Percentiles rank a stretch among this genome's conserved stretches.
Evolutionary conservation across 2,329 filamentous ascomycete genomes (phyloP).

Genomic region (Pseudogymnoascus sp.): DNA sequence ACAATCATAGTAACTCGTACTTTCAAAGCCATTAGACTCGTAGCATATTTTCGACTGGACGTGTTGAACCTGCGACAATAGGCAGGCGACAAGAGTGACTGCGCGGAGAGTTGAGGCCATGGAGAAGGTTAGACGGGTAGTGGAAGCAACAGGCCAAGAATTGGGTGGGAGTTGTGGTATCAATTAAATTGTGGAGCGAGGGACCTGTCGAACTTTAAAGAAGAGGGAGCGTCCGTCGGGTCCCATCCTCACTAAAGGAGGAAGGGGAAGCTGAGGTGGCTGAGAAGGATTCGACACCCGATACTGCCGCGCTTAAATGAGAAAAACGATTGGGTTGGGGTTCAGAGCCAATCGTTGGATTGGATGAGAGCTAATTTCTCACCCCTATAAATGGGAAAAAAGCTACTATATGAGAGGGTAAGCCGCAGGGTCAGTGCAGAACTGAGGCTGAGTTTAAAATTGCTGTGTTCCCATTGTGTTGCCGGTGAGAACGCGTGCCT

Average conservation of each 20-base stretch:
- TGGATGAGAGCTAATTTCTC: constrained; percentile 10
- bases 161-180: neutral
- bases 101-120: constrained; percentile 6
- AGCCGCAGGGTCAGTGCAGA: neutral
- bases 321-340: neutral
- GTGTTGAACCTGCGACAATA: constrained; percentile 6
- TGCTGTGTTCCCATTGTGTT: neutral
- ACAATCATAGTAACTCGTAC: neutral
- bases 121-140: neutral
- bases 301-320: neutral
- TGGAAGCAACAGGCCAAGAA: neutral
- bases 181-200: constrained; percentile 5
- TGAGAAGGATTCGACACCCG: neutral
- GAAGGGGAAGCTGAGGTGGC: neutral
- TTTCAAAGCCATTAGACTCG: neutral
- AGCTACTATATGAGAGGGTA: neutral
- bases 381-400: neutral
- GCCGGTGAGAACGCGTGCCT: neutral
- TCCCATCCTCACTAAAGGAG: neutral
- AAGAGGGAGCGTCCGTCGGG: neutral
- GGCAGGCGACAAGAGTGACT: neutral
- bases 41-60: constrained; percentile 3
- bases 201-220: constrained; percentile 8
- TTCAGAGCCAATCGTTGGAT: neutral
- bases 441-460: neutral